These are phyloP conservation scores for Termitomyces sp. DNA, from an alignment of 768 basidiomycete genomes.

Conservation along the genomic window DNA sequence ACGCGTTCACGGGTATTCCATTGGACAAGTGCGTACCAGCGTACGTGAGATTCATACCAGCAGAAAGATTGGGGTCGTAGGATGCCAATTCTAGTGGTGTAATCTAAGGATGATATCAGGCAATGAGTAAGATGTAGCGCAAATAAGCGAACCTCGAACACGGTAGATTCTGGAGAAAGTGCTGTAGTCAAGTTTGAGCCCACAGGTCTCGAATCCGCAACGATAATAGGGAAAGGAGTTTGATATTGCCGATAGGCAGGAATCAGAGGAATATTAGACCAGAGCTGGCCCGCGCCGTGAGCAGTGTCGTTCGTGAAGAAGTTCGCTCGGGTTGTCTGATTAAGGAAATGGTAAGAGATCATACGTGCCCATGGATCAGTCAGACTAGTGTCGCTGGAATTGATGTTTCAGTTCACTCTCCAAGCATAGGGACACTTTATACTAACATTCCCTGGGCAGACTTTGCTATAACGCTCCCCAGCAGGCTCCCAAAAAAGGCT, in stretches of 20 bases:
- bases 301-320: constrained; percentile 53
- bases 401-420: background rate
- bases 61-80: constrained; percentile 66
- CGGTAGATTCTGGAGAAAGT: constrained; percentile 36
- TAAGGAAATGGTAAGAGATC: constrained; percentile 70
- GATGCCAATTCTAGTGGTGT: constrained; percentile 67
- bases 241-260: constrained; percentile 42
- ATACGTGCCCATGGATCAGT: constrained; percentile 62
- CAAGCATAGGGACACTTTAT: background rate
- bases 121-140: background rate
- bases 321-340: constrained; percentile 50
- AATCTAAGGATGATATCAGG: constrained; percentile 29
- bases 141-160: constrained; percentile 46
- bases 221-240: constrained; percentile 65
- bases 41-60: constrained; percentile 57
- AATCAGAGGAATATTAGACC: constrained; percentile 50
- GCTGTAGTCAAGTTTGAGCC: constrained; percentile 35
- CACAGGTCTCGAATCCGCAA: constrained; percentile 46
- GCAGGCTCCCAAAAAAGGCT: constrained; percentile 45
- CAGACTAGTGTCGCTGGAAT: constrained; percentile 51
- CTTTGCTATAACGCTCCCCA: constrained; percentile 52
- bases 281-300: constrained; percentile 71
- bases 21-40: constrained; percentile 61
- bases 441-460: constrained; percentile 49
- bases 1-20: constrained; percentile 46